These are phyloP conservation scores for Pseudogymnoascus sp. DNA, from an alignment of 2,329 filamentous ascomycete genomes.

Conservation along the genomic window DNA sequence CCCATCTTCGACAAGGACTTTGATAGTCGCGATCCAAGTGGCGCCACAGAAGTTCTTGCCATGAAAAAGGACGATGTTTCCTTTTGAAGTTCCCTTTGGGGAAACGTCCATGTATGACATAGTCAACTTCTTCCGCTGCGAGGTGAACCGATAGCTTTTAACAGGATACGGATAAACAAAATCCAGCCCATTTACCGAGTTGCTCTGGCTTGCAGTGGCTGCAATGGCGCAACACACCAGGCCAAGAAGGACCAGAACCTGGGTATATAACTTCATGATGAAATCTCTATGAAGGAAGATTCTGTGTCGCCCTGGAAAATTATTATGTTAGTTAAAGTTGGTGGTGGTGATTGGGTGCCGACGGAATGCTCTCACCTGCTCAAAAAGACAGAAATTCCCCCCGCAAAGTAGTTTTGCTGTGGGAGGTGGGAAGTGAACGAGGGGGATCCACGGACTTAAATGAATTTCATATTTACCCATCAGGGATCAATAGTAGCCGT, in stretches of 20 bases:
- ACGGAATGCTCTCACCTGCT: not conserved
- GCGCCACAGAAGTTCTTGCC: slow-evolving; percentile 52
- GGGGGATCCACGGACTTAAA: not conserved
- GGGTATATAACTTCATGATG: not conserved
- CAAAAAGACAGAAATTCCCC: not conserved
- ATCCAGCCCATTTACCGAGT: not conserved
- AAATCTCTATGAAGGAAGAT: not conserved
- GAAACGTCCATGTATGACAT: slow-evolving; percentile 52
- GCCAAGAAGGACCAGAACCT: not conserved
- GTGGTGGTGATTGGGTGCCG: not conserved
- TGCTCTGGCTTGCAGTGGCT: not conserved
- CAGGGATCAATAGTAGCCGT: not conserved
- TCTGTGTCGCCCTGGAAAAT: not conserved
- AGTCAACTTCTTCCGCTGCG: slow-evolving; percentile 42
- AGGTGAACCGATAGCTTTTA: slow-evolving; percentile 42
- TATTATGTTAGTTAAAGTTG: not conserved
- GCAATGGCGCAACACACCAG: not conserved
- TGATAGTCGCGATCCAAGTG: slow-evolving; percentile 46
- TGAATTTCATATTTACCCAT: not conserved
- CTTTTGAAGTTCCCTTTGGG: slow-evolving; percentile 29
- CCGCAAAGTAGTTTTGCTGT: not conserved
- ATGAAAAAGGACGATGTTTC: slow-evolving; percentile 39
- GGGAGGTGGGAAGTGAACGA: not conserved
- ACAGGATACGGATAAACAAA: slow-evolving; percentile 43
- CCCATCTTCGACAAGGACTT: slow-evolving; percentile 36